These are phyloP conservation scores for Raddia guianensis DNA, from an alignment of 176 grass and related monocot genomes.

Conservation along the genomic window DNA sequence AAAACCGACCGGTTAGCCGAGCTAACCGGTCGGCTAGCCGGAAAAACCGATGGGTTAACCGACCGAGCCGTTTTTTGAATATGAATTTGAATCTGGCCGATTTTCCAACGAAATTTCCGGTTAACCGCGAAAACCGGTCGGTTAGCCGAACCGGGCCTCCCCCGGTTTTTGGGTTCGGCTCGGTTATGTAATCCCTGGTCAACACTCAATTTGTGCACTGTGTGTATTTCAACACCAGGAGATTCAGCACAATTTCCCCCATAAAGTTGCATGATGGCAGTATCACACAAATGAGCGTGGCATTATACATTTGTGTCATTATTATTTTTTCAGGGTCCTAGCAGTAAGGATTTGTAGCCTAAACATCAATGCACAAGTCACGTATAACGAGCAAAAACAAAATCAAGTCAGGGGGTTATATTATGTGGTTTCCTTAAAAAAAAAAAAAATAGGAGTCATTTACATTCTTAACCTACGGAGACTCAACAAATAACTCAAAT, in stretches of 20 bases:
- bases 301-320: neutral
- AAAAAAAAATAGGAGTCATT: neutral
- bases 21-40: too few relatives aligned
- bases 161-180: too few relatives aligned
- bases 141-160: too few relatives aligned
- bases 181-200: too few relatives aligned
- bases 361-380: constrained; percentile 18
- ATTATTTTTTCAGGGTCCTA: constrained; percentile 7
- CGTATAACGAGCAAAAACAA: neutral
- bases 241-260: neutral
- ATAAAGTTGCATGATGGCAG: neutral
- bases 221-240: constrained; percentile 10
- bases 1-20: too few relatives aligned
- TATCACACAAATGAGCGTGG: constrained; percentile 7
- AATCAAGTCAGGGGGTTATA: neutral
- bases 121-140: too few relatives aligned
- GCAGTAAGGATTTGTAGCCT: neutral
- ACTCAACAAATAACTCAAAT: constrained; percentile 12
- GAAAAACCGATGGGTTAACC: too few relatives aligned
- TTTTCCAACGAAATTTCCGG: too few relatives aligned
- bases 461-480: constrained; percentile 36
- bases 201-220: constrained; percentile 1
- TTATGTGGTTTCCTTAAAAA: constrained; percentile 1
- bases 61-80: too few relatives aligned
- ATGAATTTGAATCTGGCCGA: too few relatives aligned